A percentile compares a stretch with the other conserved stretches of the same genome.
Evolutionary conservation across 1,284 basidiomycete genomes (phyloP).

Genomic region (Butyriboletus appendiculatus): DNA sequence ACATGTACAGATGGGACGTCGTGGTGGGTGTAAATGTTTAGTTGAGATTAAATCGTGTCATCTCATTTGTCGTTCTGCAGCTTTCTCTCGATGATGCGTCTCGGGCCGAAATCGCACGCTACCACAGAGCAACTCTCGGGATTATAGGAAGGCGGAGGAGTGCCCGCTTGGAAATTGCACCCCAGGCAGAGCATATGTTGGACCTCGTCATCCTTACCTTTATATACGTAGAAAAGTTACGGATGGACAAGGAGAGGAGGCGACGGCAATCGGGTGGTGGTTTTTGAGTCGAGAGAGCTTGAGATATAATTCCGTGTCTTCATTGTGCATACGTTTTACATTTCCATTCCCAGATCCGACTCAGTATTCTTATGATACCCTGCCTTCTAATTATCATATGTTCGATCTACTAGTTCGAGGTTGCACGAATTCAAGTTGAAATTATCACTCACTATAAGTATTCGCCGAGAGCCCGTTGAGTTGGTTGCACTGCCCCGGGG

Average conservation of each 20-base stretch:
- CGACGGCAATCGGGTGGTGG: constrained; percentile 16
- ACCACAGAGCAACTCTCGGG: constrained; percentile 25
- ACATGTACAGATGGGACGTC: constrained; percentile 17
- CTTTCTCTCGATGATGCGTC: constrained; percentile 24
- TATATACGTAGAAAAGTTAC: constrained; percentile 38
- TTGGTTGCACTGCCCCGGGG: not conserved
- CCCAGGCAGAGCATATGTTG: constrained; percentile 37
- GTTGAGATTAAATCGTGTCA: not conserved
- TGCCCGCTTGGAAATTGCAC: constrained; percentile 38
- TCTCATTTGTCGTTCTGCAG: constrained; percentile 11
- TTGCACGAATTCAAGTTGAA: not conserved
- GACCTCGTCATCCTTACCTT: constrained; percentile 43
- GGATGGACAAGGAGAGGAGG: constrained; percentile 28
- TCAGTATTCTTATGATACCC: not conserved
- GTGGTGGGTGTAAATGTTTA: constrained; percentile 12
- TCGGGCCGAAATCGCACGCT: constrained; percentile 26
- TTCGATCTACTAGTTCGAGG: not conserved
- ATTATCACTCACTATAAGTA: too few relatives aligned
- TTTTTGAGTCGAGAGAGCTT: constrained; percentile 3
- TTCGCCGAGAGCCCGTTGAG: not conserved
- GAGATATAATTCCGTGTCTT: not conserved
- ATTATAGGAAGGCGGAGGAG: constrained; percentile 24
- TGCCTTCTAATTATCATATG: not conserved
- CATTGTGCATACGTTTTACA: not conserved
- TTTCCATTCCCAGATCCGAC: not conserved